Conservation (phyloP, 805 yeast species). For the Priceomyces haplophilus region DNA sequence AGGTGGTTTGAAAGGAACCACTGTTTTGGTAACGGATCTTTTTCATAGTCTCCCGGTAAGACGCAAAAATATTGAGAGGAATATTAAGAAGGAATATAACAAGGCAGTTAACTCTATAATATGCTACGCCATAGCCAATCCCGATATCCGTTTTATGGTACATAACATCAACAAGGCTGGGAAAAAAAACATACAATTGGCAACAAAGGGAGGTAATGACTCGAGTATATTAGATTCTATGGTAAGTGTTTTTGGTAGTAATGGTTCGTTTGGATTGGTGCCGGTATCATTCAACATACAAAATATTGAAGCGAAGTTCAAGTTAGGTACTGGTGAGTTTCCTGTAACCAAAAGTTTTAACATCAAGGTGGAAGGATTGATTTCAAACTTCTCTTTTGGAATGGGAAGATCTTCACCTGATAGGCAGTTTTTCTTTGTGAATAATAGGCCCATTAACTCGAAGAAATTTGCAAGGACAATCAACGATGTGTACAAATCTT, state of each 20-base stretch:
- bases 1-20: slow-evolving; percentile 67
- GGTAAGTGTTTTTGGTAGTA: slow-evolving; percentile 67
- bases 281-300: slow-evolving; percentile 45
- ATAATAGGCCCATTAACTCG: slow-evolving; percentile 68
- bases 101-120: slow-evolving; percentile 64
- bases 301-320: slow-evolving; percentile 21
- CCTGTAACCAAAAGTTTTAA: slow-evolving; percentile 13
- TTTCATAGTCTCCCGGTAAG: slow-evolving; percentile 81
- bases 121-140: slow-evolving; percentile 61
- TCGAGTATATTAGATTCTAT: slow-evolving; percentile 48
- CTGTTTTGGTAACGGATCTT: slow-evolving; percentile 52
- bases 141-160: slow-evolving; percentile 58
- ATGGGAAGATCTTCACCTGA: slow-evolving; percentile 62
- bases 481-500: slow-evolving; percentile 71
- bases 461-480: slow-evolving; percentile 54
- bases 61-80: slow-evolving; percentile 65
- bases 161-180: slow-evolving; percentile 41
- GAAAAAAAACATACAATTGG: slow-evolving; percentile 52
- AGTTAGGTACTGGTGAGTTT: slow-evolving; percentile 8
- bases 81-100: slow-evolving; percentile 66
- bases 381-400: slow-evolving; percentile 79
- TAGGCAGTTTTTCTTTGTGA: slow-evolving; percentile 72
- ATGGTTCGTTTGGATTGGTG: slow-evolving; percentile 55
- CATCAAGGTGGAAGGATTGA: slow-evolving; percentile 51
- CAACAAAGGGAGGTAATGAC: slow-evolving; percentile 55